These are phyloP conservation scores for Fusarium pseudograminearum DNA, from an alignment of 2,329 filamentous ascomycete genomes.

Conservation along the genomic window DNA sequence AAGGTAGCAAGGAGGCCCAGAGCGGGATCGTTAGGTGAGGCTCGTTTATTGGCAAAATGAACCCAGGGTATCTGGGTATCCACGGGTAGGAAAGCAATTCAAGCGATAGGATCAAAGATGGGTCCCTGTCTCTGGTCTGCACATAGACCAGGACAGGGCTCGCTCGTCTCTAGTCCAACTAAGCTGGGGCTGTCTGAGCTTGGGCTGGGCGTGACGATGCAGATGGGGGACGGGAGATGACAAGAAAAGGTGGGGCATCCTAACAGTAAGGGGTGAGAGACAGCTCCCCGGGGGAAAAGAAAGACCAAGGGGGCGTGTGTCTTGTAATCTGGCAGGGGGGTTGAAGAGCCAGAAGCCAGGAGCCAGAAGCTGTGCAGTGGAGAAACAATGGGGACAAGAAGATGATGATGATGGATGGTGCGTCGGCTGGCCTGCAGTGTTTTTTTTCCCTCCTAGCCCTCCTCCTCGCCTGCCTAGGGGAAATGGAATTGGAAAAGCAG, in stretches of 20 bases:
- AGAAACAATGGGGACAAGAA: conserved; percentile 26
- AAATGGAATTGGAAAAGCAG: neutral
- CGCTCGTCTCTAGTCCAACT: conserved; percentile 21
- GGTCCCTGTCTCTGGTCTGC: neutral
- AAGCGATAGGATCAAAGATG: conserved; percentile 20
- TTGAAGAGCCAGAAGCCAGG: conserved; percentile 28
- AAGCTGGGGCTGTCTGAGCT: conserved; percentile 18
- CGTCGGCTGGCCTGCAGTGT: conserved; percentile 30
- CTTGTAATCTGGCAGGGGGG: neutral
- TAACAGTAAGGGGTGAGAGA: conserved; percentile 15
- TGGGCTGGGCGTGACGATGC: conserved; percentile 33
- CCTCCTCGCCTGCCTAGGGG: conserved; percentile 1
- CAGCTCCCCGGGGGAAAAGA: conserved; percentile 10
- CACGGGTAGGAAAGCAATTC: conserved; percentile 12
- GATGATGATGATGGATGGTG: conserved; percentile 37
- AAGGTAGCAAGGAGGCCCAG: conserved; percentile 6
- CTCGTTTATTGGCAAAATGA: conserved; percentile 27
- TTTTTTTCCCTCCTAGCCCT: neutral
- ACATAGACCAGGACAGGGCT: conserved; percentile 11
- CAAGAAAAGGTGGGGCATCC: conserved; percentile 39
- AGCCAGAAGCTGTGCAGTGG: conserved; percentile 36
- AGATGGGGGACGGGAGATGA: conserved; percentile 43
- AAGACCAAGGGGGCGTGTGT: conserved; percentile 31
- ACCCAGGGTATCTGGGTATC: conserved; percentile 31
- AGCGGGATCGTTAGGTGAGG: conserved; percentile 19